These are phyloP conservation scores for Rhodotorula sp. DNA, from an alignment of 1,284 basidiomycete genomes.

Conservation along the genomic window DNA sequence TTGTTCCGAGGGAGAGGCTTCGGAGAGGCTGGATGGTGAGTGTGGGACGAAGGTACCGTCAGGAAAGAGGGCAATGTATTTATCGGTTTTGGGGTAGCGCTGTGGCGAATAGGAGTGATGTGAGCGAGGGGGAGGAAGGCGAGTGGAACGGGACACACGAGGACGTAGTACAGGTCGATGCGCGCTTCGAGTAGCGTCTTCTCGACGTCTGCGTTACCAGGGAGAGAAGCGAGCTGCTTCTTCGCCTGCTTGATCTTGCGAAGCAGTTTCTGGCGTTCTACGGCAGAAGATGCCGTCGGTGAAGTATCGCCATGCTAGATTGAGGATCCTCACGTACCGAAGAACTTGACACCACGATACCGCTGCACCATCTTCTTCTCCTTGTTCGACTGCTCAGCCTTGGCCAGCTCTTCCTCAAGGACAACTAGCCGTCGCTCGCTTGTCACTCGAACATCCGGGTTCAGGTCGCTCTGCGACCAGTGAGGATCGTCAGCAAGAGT, in stretches of 20 bases:
- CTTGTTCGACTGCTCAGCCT: conserved; percentile 19
- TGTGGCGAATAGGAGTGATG: background rate
- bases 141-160: conserved; percentile 16
- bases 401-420: conserved; percentile 28
- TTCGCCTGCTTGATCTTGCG: conserved; percentile 40
- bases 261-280: conserved; percentile 40
- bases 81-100: conserved; percentile 36
- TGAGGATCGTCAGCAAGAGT: background rate
- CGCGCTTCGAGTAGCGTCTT: conserved; percentile 20
- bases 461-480: conserved; percentile 29
- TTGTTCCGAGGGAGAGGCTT: background rate
- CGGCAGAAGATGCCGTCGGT: background rate
- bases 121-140: too few relatives aligned
- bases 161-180: conserved; percentile 38
- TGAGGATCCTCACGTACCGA: conserved; percentile 20
- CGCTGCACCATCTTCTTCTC: conserved; percentile 40
- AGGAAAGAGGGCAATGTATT: conserved; percentile 42
- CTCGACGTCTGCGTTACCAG: background rate
- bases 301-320: background rate
- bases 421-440: conserved; percentile 28
- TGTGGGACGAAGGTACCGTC: conserved; percentile 34
- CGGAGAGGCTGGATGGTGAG: conserved; percentile 1
- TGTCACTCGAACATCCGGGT: conserved; percentile 34
- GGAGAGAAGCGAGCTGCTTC: conserved; percentile 11
- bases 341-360: conserved; percentile 41